A percentile compares a stretch with the other conserved stretches of the same genome.
These are phyloP conservation scores for Asterionellopsis glacialis DNA, from an alignment of 108 stramenopile genomes.

Conservation along the genomic window DNA sequence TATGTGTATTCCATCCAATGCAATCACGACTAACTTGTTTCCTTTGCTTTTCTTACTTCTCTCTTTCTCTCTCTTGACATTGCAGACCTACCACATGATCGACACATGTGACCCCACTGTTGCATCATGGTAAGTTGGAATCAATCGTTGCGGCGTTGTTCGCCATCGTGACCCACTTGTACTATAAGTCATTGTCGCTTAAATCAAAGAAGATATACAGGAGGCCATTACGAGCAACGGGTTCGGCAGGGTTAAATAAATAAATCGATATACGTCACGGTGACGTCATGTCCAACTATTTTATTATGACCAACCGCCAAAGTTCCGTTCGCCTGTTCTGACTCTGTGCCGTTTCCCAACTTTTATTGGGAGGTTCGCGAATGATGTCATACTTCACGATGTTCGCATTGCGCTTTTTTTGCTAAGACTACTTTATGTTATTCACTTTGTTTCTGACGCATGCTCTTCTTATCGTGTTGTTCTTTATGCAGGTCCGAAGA, in stretches of 20 bases:
- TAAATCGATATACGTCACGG: neutral
- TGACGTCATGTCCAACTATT: neutral
- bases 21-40: constrained; percentile 3
- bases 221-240: neutral
- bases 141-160: constrained; percentile 4
- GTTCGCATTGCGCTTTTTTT: neutral
- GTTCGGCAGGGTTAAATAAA: neutral
- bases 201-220: neutral
- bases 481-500: constrained; percentile 45
- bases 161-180: neutral
- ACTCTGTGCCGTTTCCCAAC: neutral
- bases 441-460: constrained; percentile 4
- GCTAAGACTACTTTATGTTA: neutral
- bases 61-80: constrained; percentile 1
- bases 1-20: neutral
- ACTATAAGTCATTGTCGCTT: neutral
- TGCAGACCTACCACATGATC: constrained; percentile 69
- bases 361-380: neutral
- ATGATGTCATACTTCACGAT: neutral
- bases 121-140: constrained; percentile 60
- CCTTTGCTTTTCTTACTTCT: neutral
- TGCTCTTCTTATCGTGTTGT: constrained; percentile 6
- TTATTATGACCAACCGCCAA: neutral
- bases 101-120: constrained; percentile 56
- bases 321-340: neutral